Base-by-base conservation (phyloP, 1,284 basidiomycete genomes). In the Malassezia caprae region DNA sequence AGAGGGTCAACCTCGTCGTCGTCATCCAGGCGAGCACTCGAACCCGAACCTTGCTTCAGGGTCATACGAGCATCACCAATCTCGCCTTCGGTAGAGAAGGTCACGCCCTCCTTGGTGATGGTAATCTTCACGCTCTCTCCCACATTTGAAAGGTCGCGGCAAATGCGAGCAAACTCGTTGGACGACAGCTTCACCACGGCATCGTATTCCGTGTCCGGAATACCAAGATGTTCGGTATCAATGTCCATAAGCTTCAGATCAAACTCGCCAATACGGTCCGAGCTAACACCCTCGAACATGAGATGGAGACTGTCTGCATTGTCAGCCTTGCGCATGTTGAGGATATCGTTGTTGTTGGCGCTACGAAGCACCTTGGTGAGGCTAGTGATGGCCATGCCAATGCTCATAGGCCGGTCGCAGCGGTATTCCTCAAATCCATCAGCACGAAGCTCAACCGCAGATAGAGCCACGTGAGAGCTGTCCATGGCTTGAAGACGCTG, bases 181-280 rank as follows among this genome's bases (percentile, higher is more conserved):
- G 90, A 84, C 8, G 87, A 83, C 83, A 99, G 85, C 28, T 84
- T 86, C 53, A 98, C 84, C 50, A 87, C 85, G 17, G 90, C 89
- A 70, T 98, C 93, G 77, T 98, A 99, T 60, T 91, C 86, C 2
- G 94, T 99, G 66, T 96, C 90, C n/a, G 94, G 94, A 68, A 98
- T 96, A 48, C 88, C 87, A 51, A 98, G 85, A 55, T 85, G 86
- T 77, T 98, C 94, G 31, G 77, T 62, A 52, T 99, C 93, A 69
- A 99, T 99, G 72, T 98, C 94, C 91, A 99, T 96, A 52, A 98
- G 83, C 77, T 96, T 98, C 85, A 99, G 89, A 70, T 96, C 91
- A 78, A 96, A 98, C 75, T 98, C 90, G 23, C 90, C 90, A 51
- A 98, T 86, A 53, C 94, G 84, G 77, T 96, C 93, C 10, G 86